A percentile compares a stretch with the other conserved stretches of the same genome.
These are phyloP conservation scores for Tranzscheliella williamsii DNA, from an alignment of 1,284 basidiomycete genomes.

Conservation along the genomic window DNA sequence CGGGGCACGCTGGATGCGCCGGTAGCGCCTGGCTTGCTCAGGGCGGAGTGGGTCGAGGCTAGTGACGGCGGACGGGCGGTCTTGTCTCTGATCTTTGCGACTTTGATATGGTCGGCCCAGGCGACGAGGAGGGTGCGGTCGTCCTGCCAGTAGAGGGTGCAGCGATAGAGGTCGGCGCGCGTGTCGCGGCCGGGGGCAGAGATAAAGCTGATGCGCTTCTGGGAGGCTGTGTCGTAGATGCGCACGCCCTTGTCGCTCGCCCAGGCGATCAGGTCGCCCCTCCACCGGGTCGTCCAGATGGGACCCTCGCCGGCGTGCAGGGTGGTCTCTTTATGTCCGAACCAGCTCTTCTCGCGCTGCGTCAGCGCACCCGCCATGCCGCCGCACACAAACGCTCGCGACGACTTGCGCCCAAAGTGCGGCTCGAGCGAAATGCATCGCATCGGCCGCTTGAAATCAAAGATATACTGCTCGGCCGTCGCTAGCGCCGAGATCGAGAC, in stretches of 20 bases:
- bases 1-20: conserved; percentile 2
- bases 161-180: conserved; percentile 89
- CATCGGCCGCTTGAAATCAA: conserved; percentile 91
- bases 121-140: conserved; percentile 82
- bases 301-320: conserved; percentile 89
- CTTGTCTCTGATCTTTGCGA: conserved; percentile 65
- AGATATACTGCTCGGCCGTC: conserved; percentile 77
- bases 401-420: conserved; percentile 77
- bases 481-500: conserved; percentile 84
- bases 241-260: conserved; percentile 95
- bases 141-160: conserved; percentile 87
- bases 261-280: conserved; percentile 87
- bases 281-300: conserved; percentile 89
- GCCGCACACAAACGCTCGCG: conserved; percentile 87
- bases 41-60: not conserved
- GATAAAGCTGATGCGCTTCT: conserved; percentile 82
- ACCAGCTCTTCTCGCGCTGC: conserved; percentile 91
- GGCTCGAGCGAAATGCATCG: conserved; percentile 88
- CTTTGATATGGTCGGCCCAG: conserved; percentile 93
- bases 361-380: conserved; percentile 86
- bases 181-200: conserved; percentile 79
- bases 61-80: conserved; percentile 1
- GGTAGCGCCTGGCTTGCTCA: conserved; percentile 17
- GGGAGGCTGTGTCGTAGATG: conserved; percentile 82
- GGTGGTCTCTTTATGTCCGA: conserved; percentile 87